A percentile compares a stretch with the other conserved stretches of the same genome.
These are phyloP conservation scores for Lasiodiplodia sp. DNA, from an alignment of 2,329 filamentous ascomycete genomes.

Conservation along the genomic window DNA sequence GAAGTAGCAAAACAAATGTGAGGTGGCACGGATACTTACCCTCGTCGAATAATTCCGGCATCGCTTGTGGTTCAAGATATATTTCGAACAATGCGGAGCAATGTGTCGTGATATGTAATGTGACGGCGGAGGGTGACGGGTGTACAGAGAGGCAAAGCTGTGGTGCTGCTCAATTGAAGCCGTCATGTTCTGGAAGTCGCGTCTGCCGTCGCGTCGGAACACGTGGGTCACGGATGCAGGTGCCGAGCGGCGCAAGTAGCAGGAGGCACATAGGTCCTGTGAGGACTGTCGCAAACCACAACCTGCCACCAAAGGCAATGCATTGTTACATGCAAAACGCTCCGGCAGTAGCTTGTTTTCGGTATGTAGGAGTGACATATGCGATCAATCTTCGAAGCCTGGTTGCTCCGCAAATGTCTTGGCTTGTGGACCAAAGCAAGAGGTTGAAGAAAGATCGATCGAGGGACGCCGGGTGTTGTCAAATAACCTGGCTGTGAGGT, in stretches of 20 bases:
- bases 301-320: not conserved
- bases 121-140: not conserved
- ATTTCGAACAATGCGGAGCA: not conserved
- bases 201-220: not conserved
- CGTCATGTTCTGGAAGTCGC: not conserved
- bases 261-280: not conserved
- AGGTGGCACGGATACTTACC: conserved; percentile 2
- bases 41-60: conserved; percentile 4
- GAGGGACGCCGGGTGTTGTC: not conserved
- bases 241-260: conserved; percentile 1
- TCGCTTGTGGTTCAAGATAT: not conserved
- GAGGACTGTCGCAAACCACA: not conserved
- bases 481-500: not conserved
- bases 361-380: not conserved
- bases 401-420: not conserved
- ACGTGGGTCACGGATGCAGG: not conserved
- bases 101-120: not conserved
- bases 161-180: not conserved
- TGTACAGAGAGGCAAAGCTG: not conserved
- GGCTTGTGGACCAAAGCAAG: not conserved
- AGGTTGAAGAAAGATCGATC: not conserved
- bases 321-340: not conserved
- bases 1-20: conserved; percentile 14
- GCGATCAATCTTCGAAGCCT: not conserved
- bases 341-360: not conserved